These are phyloP conservation scores for Candida sanyaensis DNA, from an alignment of 1,139 yeast genomes.

Conservation along the genomic window DNA sequence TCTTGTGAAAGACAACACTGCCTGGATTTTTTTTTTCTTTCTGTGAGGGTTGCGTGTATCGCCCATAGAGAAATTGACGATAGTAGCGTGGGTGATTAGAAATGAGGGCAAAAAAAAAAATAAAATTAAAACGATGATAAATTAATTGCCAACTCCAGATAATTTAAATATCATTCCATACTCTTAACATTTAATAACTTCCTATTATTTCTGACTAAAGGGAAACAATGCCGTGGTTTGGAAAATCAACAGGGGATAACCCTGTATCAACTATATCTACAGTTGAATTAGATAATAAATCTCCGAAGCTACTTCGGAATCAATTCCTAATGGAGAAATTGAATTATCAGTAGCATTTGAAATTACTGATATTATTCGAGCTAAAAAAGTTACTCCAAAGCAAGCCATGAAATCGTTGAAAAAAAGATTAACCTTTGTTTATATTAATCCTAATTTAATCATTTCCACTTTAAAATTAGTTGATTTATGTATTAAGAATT, in stretches of 20 bases:
- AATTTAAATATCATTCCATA: neutral
- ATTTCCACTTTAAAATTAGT: conserved; percentile 71
- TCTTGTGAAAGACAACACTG: neutral
- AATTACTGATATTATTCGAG: conserved; percentile 82
- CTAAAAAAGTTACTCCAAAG: conserved; percentile 78
- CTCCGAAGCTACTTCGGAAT: conserved; percentile 80
- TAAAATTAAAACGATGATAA: neutral
- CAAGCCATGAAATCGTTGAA: conserved; percentile 85
- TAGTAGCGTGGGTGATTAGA: no score
- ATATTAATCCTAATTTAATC: conserved; percentile 74
- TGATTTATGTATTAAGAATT: conserved; percentile 90
- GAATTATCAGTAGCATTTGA: conserved; percentile 82
- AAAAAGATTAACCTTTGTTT: conserved; percentile 63
- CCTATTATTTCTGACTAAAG: neutral
- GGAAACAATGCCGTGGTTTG: conserved; percentile 63
- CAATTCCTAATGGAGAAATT: conserved; percentile 89
- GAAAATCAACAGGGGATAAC: conserved; percentile 11
- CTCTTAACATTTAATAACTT: neutral
- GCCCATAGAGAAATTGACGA: no score
- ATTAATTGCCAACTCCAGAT: neutral
- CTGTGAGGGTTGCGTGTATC: neutral
- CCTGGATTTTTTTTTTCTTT: neutral
- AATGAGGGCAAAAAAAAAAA: conserved; percentile 1
- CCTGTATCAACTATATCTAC: conserved; percentile 34
- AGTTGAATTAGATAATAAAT: conserved; percentile 62